A percentile compares a stretch with the other conserved stretches of the same genome.
These are phyloP conservation scores for Manihot esculenta DNA, from an alignment of 441 rosid genomes.

Conservation along the genomic window DNA sequence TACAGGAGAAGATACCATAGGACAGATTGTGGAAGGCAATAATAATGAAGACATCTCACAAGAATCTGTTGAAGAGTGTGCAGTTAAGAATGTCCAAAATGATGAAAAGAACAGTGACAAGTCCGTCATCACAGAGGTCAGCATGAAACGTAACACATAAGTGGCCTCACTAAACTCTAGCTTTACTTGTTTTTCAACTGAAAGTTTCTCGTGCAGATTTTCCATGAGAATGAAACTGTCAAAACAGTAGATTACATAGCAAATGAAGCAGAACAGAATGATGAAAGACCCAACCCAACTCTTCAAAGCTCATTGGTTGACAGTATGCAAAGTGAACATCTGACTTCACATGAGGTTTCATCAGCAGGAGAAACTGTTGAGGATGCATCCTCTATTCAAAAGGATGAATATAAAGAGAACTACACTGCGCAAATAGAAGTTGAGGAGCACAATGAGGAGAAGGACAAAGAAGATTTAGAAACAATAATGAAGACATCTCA, in stretches of 20 bases:
- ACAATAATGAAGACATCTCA: too few relatives aligned
- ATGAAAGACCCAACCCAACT: constrained; percentile 7
- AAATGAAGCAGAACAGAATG: constrained; percentile 13
- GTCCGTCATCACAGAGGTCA: constrained; percentile 28
- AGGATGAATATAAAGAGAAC: too few relatives aligned
- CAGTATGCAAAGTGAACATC: too few relatives aligned
- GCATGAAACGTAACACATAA: neutral
- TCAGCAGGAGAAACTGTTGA: too few relatives aligned
- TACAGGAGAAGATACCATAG: constrained; percentile 19
- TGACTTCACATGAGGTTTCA: too few relatives aligned
- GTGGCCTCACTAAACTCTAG: neutral
- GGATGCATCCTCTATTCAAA: too few relatives aligned
- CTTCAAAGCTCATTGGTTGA: constrained; percentile 2
- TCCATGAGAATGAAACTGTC: constrained; percentile 3
- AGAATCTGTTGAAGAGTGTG: constrained; percentile 21
- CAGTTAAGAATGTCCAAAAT: constrained; percentile 17
- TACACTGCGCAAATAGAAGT: too few relatives aligned
- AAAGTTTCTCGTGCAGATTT: constrained; percentile 10
- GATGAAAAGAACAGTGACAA: constrained; percentile 2
- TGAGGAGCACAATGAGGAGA: too few relatives aligned
- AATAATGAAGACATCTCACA: constrained; percentile 13
- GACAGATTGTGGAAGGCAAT: constrained; percentile 13
- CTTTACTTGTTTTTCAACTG: neutral
- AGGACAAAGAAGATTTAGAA: too few relatives aligned
- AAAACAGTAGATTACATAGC: neutral